Evolutionary conservation across 495 filamentous ascomycete species (phyloP).

Genomic region (Pyronema omphalodes): DNA sequence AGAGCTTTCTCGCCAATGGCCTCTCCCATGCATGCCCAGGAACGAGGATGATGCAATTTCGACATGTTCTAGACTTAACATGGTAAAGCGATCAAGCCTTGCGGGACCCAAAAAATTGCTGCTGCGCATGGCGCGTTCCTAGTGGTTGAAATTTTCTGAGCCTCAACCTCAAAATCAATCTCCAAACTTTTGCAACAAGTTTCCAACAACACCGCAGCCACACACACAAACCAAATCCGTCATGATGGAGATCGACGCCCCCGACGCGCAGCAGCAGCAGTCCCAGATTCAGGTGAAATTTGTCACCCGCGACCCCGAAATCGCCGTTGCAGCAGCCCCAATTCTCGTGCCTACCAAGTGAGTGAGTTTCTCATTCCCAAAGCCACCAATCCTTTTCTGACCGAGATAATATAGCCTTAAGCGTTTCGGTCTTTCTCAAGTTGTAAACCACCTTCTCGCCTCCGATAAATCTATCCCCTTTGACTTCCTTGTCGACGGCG

Average conservation of each 20-base stretch:
- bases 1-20: too few relatives aligned
- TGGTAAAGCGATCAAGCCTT: too few relatives aligned
- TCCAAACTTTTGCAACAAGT: background rate
- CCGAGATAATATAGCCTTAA: slow-evolving; percentile 40
- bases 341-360: slow-evolving; percentile 7
- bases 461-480: slow-evolving; percentile 68
- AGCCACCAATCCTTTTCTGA: background rate
- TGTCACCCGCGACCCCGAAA: slow-evolving; percentile 36
- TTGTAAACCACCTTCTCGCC: slow-evolving; percentile 80
- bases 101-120: too few relatives aligned
- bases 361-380: background rate
- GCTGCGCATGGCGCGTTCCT: too few relatives aligned
- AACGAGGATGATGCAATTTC: too few relatives aligned
- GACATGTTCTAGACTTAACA: too few relatives aligned
- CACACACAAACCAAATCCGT: background rate
- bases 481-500: slow-evolving; percentile 87
- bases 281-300: slow-evolving; percentile 37
- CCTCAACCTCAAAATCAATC: background rate
- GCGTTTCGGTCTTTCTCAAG: slow-evolving; percentile 75
- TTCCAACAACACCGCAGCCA: background rate
- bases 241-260: background rate
- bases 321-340: slow-evolving; percentile 31
- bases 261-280: background rate
- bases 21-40: too few relatives aligned
- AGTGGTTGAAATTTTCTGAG: background rate